Evolutionary conservation across 495 filamentous ascomycete species (phyloP).

Genomic region (Penicillium angulare): DNA sequence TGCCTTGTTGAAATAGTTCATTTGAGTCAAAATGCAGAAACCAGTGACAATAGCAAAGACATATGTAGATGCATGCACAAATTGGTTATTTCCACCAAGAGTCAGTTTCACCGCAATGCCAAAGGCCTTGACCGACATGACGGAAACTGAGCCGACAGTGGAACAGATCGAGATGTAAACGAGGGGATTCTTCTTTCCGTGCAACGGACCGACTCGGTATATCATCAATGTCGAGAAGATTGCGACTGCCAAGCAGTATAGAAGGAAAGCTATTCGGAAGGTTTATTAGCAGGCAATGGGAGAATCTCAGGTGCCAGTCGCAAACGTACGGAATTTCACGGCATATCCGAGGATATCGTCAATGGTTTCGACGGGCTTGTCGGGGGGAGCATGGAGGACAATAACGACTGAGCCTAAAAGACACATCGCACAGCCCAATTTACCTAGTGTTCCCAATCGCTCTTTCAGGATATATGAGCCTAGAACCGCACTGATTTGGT

Average conservation of each 20-base stretch:
- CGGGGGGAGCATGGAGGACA: slow-evolving; percentile 93
- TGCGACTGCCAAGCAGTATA: slow-evolving; percentile 74
- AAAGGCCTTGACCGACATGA: slow-evolving; percentile 98
- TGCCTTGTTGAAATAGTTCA: slow-evolving; percentile 99
- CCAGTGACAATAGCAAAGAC: slow-evolving; percentile 90
- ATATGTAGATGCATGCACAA: slow-evolving; percentile 89
- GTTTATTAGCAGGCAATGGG: neutral
- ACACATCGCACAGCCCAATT: slow-evolving; percentile 93
- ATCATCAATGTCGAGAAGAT: slow-evolving; percentile 92
- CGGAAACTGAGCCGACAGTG: slow-evolving; percentile 91
- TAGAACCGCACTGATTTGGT: slow-evolving; percentile 67
- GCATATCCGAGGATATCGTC: slow-evolving; percentile 87
- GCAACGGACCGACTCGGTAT: slow-evolving; percentile 81
- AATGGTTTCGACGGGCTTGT: slow-evolving; percentile 82
- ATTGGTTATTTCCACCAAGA: slow-evolving; percentile 87
- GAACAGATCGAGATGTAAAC: slow-evolving; percentile 97
- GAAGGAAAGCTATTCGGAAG: slow-evolving; percentile 69
- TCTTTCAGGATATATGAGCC: slow-evolving; percentile 94
- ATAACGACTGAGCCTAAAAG: slow-evolving; percentile 96
- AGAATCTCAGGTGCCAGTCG: neutral
- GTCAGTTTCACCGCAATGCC: slow-evolving; percentile 96
- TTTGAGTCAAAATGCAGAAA: slow-evolving; percentile 95
- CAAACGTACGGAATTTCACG: slow-evolving; percentile 73
- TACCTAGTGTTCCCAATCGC: slow-evolving; percentile 81
- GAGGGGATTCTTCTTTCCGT: slow-evolving; percentile 92